Evolutionary conservation across 176 grass and related monocot genomes (phyloP).

Genomic region (Saccharum spontaneum): DNA sequence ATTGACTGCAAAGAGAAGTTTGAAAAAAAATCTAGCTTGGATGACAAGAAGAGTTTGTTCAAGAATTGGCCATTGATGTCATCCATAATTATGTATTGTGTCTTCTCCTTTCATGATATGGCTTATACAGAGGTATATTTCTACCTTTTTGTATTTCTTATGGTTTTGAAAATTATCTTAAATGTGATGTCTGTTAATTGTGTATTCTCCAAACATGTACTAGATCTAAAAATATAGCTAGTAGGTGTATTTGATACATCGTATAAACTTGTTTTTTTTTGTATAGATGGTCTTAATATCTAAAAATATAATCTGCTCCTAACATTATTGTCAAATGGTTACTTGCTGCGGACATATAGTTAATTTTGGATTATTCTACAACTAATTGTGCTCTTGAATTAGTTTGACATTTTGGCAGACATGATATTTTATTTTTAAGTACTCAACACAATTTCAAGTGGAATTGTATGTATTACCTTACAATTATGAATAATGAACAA

Average conservation of each 20-base stretch:
- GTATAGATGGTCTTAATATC: background rate
- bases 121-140: slow-evolving; percentile 70
- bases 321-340: background rate
- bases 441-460: too few relatives aligned
- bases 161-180: background rate
- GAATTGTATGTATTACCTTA: too few relatives aligned
- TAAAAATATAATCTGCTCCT: background rate
- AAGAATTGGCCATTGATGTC: slow-evolving; percentile 95
- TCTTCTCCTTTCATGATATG: slow-evolving; percentile 88
- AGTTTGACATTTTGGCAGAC: too few relatives aligned
- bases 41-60: slow-evolving; percentile 63
- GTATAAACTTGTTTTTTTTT: background rate
- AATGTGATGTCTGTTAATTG: background rate
- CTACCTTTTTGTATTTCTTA: background rate
- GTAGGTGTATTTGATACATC: background rate
- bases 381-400: too few relatives aligned
- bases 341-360: too few relatives aligned
- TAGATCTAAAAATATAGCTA: background rate
- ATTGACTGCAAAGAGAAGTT: slow-evolving; percentile 37
- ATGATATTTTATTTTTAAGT: too few relatives aligned
- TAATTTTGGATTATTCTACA: too few relatives aligned
- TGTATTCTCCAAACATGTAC: background rate
- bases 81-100: slow-evolving; percentile 80
- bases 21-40: slow-evolving; percentile 32
- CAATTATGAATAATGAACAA: too few relatives aligned